A percentile compares a stretch with the other conserved stretches of the same genome.
These are phyloP conservation scores for Fusarium sp. DNA, from an alignment of 2,329 filamentous ascomycete genomes.

Conservation along the genomic window DNA sequence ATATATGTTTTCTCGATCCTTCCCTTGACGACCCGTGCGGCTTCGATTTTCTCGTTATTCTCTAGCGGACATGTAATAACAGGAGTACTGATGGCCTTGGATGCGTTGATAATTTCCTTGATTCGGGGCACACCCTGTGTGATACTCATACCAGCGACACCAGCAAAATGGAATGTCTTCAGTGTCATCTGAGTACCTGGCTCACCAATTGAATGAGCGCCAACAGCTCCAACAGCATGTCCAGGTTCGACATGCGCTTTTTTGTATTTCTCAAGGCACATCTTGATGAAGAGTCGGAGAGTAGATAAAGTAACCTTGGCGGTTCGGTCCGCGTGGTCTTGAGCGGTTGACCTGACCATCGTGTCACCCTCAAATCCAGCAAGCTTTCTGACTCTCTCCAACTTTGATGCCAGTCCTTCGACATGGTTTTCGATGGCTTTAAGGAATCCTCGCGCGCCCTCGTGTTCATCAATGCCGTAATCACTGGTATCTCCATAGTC, in stretches of 20 bases:
- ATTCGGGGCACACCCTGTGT: slow-evolving; percentile 99
- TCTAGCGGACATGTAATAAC: slow-evolving; percentile 90
- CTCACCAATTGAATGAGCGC: slow-evolving; percentile 97
- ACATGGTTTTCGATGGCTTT: slow-evolving; percentile 83
- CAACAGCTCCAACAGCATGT: slow-evolving; percentile 95
- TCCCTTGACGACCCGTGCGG: slow-evolving; percentile 91
- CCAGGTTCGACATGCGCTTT: slow-evolving; percentile 94
- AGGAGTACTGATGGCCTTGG: slow-evolving; percentile 92
- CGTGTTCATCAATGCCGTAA: slow-evolving; percentile 80
- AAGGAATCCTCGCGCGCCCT: slow-evolving; percentile 87
- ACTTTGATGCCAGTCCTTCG: slow-evolving; percentile 70
- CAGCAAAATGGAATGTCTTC: slow-evolving; percentile 99
- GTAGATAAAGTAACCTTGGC: slow-evolving; percentile 86
- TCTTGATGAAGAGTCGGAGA: slow-evolving; percentile 80
- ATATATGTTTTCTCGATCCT: slow-evolving; percentile 96
- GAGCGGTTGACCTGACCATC: slow-evolving; percentile 44
- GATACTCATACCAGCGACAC: slow-evolving; percentile 99
- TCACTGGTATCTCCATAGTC: slow-evolving; percentile 79
- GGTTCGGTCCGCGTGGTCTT: slow-evolving; percentile 75
- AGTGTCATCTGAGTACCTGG: slow-evolving; percentile 99
- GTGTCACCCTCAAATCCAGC: slow-evolving; percentile 63
- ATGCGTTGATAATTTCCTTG: slow-evolving; percentile 99
- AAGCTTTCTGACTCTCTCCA: slow-evolving; percentile 67
- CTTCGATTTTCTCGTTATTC: slow-evolving; percentile 80
- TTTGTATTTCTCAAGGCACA: slow-evolving; percentile 92